Percentiles rank a stretch among this genome's conserved stretches.
Evolutionary conservation across 225 moss, liverwort and hornwort species (phyloP).

Genomic region (Polytrichum commune): DNA sequence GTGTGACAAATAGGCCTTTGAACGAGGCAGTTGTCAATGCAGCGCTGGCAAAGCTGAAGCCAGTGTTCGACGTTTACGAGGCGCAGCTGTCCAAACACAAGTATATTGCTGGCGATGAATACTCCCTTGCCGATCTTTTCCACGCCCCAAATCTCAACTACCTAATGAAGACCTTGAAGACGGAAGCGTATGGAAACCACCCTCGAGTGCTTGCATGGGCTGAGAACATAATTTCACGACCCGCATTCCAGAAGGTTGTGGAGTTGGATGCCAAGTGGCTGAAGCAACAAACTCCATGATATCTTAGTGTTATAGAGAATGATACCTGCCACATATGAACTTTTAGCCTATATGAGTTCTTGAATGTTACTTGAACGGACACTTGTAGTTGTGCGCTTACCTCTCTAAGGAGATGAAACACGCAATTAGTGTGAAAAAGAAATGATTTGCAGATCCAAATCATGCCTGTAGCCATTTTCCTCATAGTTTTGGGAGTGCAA

Average conservation of each 20-base stretch:
- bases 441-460: too few relatives aligned
- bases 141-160: constrained; percentile 30
- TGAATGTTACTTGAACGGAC: too few relatives aligned
- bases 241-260: constrained; percentile 26
- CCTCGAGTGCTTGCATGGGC: constrained; percentile 24
- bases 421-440: too few relatives aligned
- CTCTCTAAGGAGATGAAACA: too few relatives aligned
- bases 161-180: constrained; percentile 10
- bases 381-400: too few relatives aligned
- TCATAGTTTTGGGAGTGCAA: too few relatives aligned
- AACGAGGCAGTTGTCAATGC: constrained; percentile 34
- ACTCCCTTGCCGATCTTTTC: constrained; percentile 52
- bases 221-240: constrained; percentile 22
- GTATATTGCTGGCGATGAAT: constrained; percentile 50
- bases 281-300: too few relatives aligned
- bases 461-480: too few relatives aligned
- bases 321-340: too few relatives aligned
- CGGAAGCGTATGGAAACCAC: constrained; percentile 17
- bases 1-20: constrained; percentile 19
- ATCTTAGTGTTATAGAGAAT: too few relatives aligned
- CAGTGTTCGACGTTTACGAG: constrained; percentile 66
- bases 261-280: constrained; percentile 15
- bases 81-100: constrained; percentile 35
- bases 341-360: too few relatives aligned
- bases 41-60: constrained; percentile 37